phyloP scores from a whole-genome alignment of 139 green algal genomes.

The Closterium sp. region DNA sequence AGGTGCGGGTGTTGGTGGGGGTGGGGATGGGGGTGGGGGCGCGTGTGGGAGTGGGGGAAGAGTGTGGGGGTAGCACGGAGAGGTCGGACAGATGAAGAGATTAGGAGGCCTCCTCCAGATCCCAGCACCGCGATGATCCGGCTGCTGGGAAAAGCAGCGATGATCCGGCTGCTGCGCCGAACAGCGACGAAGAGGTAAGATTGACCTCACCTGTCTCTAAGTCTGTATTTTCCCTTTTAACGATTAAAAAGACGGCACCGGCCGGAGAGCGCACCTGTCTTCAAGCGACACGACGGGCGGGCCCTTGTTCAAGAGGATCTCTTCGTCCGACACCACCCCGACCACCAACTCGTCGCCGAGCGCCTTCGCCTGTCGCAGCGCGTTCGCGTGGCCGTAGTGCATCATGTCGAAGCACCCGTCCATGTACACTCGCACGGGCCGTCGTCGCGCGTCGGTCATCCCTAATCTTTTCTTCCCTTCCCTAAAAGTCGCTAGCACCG shows the following conservation, averaged over 20 bases:
- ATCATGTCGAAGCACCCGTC: slow-evolving; percentile 99
- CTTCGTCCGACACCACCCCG: slow-evolving; percentile 88
- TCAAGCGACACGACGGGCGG: slow-evolving; percentile 88
- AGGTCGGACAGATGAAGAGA: not conserved
- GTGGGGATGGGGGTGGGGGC: not conserved
- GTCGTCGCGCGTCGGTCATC: not conserved
- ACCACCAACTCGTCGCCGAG: slow-evolving; percentile 93
- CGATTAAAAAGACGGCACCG: no score
- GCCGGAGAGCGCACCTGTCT: slow-evolving; percentile 69
- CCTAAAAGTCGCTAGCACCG: not conserved
- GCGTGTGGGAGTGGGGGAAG: not conserved
- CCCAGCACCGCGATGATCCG: no score
- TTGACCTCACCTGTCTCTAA: not conserved
- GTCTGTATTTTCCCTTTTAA: no score
- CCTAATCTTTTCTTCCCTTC: not conserved
- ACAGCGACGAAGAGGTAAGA: not conserved
- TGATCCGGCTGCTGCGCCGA: not conserved
- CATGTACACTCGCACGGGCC: slow-evolving; percentile 88
- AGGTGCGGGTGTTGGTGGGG: not conserved
- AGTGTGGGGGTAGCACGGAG: not conserved
- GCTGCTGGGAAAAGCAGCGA: no score
- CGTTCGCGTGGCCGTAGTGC: slow-evolving; percentile 99
- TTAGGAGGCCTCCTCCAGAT: not conserved
- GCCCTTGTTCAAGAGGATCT: slow-evolving; percentile 91
- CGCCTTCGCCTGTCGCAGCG: slow-evolving; percentile 83